Evolutionary conservation across 305 asterid genomes (phyloP).

Genomic region (Fraxinus latifolia): DNA sequence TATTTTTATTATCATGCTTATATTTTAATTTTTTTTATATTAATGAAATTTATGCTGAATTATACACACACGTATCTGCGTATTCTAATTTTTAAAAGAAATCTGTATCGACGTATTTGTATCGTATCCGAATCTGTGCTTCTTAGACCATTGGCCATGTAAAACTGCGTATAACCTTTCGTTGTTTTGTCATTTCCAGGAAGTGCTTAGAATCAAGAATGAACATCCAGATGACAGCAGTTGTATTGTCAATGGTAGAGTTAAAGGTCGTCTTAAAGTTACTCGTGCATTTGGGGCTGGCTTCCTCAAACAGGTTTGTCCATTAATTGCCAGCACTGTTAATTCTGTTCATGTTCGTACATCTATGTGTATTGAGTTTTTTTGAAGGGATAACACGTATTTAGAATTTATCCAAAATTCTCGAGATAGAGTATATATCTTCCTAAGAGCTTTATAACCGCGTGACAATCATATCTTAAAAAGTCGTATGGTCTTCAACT

Average conservation of each 20-base stretch:
- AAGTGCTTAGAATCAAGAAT: slow-evolving; percentile 76
- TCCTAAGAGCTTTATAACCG: neutral
- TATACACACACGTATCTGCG: neutral
- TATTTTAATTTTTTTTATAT: too few relatives aligned
- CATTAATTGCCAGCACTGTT: slow-evolving; percentile 22
- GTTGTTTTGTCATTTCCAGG: slow-evolving; percentile 50
- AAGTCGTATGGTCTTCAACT: neutral
- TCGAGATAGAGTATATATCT: neutral
- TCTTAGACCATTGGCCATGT: neutral
- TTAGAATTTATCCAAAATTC: slow-evolving; percentile 1
- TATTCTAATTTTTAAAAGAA: too few relatives aligned
- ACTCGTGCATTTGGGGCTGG: slow-evolving; percentile 99
- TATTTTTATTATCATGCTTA: neutral
- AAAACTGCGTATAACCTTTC: slow-evolving; percentile 14
- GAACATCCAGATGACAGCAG: slow-evolving; percentile 96
- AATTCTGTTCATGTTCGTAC: neutral
- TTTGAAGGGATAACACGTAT: neutral
- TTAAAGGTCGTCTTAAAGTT: slow-evolving; percentile 93
- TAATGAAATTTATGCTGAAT: neutral
- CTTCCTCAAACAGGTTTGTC: slow-evolving; percentile 83
- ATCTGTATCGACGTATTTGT: too few relatives aligned
- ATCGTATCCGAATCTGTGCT: neutral
- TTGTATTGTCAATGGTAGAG: slow-evolving; percentile 92
- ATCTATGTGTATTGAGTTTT: slow-evolving; percentile 8
- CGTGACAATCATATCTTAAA: neutral